Evolutionary conservation across 148 eudicot genomes (phyloP), one percentile per base, ranked within the genome.

Genomic region (Chenopodium berlandieri): DNA sequence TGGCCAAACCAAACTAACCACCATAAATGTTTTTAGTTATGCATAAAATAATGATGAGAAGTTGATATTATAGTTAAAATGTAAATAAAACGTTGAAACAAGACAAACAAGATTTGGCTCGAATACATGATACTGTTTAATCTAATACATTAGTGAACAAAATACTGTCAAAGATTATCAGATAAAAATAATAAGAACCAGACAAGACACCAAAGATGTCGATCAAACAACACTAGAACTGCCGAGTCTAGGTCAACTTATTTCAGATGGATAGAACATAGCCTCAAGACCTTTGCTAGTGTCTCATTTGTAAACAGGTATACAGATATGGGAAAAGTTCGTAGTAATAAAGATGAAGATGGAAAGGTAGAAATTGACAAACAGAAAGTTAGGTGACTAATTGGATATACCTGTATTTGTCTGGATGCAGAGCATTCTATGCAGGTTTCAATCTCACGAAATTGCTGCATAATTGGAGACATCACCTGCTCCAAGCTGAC

Each of bases 381-480:
- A 9, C 75, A 31, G 6, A 54, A 44, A 56, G 30, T 40, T 40
- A 14, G 19, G 12, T 25, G 13, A 58, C 22, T 6, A n/a, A 66
- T 23, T 70, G 67, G 11, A n/a, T 47, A 81, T 85, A 91, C 99
- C 97, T 95, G 99, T 83, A 95, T 95, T 77, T 84, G 90, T 77
- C 86, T 93, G 25, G 64, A 82, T 58, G 99, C 95, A 11, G 99
- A 95, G 79, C 99, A 95, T 76, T 95, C 99, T 27, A 93, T 92
- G 81, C 97, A 95, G 71, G 97, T 95, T 80, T 95, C 99, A 85
- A 95, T 95, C 90, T 95, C 99, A 76, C 97, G 92, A 87, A 92
- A 95, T 75, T 94, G 94, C 79, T 95, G 97, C 99, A 92, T 95
- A 63, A 95, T 92, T 48, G 99, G 98, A 20, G 97, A 91, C 97